A percentile compares a stretch with the other conserved stretches of the same genome.
Conservation (phyloP, 768 basidiomycete genomes). For the Lentinula edodes region DNA sequence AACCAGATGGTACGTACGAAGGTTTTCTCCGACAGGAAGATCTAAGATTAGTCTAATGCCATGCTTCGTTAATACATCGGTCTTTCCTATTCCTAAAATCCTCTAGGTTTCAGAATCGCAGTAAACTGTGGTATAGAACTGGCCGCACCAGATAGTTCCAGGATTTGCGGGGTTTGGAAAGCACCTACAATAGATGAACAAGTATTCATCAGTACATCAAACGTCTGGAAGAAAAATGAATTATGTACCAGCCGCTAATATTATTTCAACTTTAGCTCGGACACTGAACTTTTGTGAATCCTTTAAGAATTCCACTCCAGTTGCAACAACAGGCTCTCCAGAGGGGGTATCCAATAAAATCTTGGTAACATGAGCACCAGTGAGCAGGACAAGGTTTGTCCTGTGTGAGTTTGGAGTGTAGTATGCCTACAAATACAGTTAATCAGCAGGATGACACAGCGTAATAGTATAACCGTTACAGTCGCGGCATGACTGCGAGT, state of each 20-base stretch:
- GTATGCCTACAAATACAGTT: neutral
- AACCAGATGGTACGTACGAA: conserved; percentile 13
- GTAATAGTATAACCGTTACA: neutral
- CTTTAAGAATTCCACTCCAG: neutral
- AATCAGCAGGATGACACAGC: neutral
- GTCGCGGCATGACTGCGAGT: neutral
- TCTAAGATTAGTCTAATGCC: conserved; percentile 18
- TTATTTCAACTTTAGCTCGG: neutral
- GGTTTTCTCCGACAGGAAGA: conserved; percentile 25
- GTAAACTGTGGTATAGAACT: neutral
- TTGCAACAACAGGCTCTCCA: neutral
- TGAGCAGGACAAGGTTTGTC: neutral
- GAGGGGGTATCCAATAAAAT: neutral
- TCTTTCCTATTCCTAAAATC: conserved; percentile 16
- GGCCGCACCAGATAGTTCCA: conserved; percentile 20
- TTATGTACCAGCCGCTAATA: neutral
- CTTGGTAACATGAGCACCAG: neutral
- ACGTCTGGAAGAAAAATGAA: too few relatives aligned
- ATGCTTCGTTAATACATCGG: conserved; percentile 9
- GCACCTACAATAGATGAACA: conserved; percentile 12
- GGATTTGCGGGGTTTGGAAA: conserved; percentile 23
- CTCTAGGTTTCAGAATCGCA: neutral
- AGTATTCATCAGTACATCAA: neutral
- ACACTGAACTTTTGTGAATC: neutral
- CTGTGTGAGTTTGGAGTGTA: neutral